phyloP scores from a whole-genome alignment of 1,284 basidiomycete genomes.

The Phenoliferia sp. region DNA sequence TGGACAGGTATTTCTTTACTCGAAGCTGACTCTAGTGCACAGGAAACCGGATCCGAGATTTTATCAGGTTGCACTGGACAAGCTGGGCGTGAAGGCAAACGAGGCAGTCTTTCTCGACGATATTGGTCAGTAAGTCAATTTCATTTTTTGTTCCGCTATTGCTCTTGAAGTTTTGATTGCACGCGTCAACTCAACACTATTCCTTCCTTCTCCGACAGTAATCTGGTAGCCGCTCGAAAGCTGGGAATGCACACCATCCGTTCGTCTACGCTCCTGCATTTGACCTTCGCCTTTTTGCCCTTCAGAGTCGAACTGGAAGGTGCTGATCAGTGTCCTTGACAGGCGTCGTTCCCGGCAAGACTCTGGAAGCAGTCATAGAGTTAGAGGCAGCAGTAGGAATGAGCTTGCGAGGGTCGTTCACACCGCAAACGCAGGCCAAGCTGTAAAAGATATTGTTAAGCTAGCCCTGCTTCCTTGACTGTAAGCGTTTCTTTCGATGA shows the following conservation, averaged over 20 bases:
- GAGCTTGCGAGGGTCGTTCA: background rate
- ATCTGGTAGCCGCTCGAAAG: constrained; percentile 41
- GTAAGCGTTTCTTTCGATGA: too few relatives aligned
- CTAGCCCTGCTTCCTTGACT: background rate
- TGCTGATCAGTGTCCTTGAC: background rate
- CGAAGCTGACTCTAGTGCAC: background rate
- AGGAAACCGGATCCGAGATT: constrained; percentile 44
- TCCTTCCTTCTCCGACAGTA: constrained; percentile 13
- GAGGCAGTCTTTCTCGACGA: constrained; percentile 44
- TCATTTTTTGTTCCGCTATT: background rate
- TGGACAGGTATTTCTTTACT: background rate
- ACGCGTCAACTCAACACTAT: background rate
- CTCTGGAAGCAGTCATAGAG: constrained; percentile 13
- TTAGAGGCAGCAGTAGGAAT: constrained; percentile 15
- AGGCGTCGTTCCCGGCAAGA: constrained; percentile 15
- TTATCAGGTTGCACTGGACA: constrained; percentile 40
- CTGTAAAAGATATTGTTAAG: constrained; percentile 4
- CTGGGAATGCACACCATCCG: constrained; percentile 44
- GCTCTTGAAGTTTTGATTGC: background rate
- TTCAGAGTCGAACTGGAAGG: background rate
- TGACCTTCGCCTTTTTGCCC: too few relatives aligned
- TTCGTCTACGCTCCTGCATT: constrained; percentile 19
- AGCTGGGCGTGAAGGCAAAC: constrained; percentile 36
- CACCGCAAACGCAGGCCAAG: constrained; percentile 5
- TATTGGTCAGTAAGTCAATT: constrained; percentile 34